A percentile compares a stretch with the other conserved stretches of the same genome.
Conservation (phyloP, 2,329 filamentous ascomycete species). For the Biscogniauxia mediterranea region DNA sequence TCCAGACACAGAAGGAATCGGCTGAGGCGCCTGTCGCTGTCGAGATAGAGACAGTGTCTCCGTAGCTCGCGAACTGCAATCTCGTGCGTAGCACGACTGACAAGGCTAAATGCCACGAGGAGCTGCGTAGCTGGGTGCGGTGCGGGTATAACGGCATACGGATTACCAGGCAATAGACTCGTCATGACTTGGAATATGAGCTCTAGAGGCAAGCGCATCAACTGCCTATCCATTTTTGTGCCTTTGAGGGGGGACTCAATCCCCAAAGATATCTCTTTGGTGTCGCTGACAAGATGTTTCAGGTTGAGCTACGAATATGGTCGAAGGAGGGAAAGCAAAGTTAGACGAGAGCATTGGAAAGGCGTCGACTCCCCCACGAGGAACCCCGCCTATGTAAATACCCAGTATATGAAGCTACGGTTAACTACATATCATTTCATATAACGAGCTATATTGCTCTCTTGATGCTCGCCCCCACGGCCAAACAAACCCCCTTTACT, state of each 20-base stretch:
- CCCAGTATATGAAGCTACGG: no score
- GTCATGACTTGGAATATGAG: constrained; percentile 7
- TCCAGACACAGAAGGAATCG: constrained; percentile 31
- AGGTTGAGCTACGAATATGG: neutral
- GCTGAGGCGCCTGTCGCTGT: constrained; percentile 37
- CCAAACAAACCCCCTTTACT: no score
- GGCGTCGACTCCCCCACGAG: no score
- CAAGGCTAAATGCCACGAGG: constrained; percentile 43
- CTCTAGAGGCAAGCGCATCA: constrained; percentile 6
- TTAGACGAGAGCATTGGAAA: no score
- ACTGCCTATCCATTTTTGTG: constrained; percentile 4
- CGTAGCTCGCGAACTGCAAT: constrained; percentile 43
- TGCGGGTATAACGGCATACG: constrained; percentile 32
- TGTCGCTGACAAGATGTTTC: neutral
- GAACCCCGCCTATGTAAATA: no score
- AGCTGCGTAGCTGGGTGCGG: constrained; percentile 42
- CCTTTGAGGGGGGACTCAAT: neutral
- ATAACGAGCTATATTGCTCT: no score
- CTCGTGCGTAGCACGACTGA: constrained; percentile 41
- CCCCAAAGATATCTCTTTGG: neutral
- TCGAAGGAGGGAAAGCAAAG: no score
- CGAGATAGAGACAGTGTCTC: constrained; percentile 44
- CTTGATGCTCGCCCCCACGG: no score
- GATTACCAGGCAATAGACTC: constrained; percentile 7
- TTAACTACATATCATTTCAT: no score